A percentile compares a stretch with the other conserved stretches of the same genome.
Evolutionary conservation across 1,284 basidiomycete genomes (phyloP).

Genomic region (Melanopsichium pennsylvanicum): DNA sequence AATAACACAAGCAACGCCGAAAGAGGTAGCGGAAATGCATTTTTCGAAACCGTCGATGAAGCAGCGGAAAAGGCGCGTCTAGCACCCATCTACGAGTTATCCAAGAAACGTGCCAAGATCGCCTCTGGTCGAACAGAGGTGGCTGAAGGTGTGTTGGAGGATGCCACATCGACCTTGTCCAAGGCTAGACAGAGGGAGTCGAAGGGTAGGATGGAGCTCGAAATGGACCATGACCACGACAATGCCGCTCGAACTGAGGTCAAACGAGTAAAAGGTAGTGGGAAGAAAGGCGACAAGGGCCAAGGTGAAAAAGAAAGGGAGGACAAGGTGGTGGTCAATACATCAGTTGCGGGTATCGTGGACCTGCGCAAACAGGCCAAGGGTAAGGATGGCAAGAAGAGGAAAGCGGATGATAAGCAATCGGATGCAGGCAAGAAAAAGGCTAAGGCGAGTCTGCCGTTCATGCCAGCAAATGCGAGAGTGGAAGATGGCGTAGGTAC

Average conservation of each 20-base stretch:
- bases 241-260: neutral
- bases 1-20: slow-evolving; percentile 5
- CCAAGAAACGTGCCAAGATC: slow-evolving; percentile 35
- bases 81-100: slow-evolving; percentile 35
- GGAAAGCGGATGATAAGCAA: neutral
- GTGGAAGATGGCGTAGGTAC: slow-evolving; percentile 12
- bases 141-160: slow-evolving; percentile 39
- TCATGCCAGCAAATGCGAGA: neutral
- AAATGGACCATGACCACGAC: slow-evolving; percentile 18
- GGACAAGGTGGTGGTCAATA: slow-evolving; percentile 16
- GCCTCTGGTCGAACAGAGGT: slow-evolving; percentile 34
- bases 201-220: slow-evolving; percentile 15
- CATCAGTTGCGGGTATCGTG: slow-evolving; percentile 27
- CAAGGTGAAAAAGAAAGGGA: slow-evolving; percentile 3
- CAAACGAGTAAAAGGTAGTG: neutral
- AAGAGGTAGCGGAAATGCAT: neutral
- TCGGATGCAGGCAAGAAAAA: slow-evolving; percentile 13
- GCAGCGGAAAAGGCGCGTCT: slow-evolving; percentile 27
- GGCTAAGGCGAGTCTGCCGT: slow-evolving; percentile 14
- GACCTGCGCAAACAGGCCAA: slow-evolving; percentile 26
- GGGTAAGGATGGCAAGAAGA: slow-evolving; percentile 12
- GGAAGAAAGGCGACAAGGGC: neutral
- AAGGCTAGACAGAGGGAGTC: slow-evolving; percentile 25
- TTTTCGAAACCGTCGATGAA: slow-evolving; percentile 41
- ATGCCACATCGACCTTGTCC: slow-evolving; percentile 8